Conservation (phyloP, 768 basidiomycete species). For the Suillus spraguei region DNA sequence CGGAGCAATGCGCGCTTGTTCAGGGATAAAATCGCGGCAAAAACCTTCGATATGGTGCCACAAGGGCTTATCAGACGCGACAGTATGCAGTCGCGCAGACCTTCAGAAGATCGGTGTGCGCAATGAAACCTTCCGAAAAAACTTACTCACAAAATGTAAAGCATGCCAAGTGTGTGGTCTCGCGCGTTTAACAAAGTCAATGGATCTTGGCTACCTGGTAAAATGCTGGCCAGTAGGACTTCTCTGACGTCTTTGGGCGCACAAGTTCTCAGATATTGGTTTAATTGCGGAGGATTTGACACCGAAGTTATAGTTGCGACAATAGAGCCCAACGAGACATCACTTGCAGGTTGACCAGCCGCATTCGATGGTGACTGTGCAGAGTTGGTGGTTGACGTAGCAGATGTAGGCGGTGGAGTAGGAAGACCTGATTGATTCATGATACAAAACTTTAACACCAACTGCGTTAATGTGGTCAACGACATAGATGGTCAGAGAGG, state of each 20-base stretch:
- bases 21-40: slow-evolving; percentile 61
- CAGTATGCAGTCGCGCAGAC: slow-evolving; percentile 55
- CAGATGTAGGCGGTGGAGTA: slow-evolving; percentile 23
- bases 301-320: slow-evolving; percentile 49
- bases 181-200: slow-evolving; percentile 56
- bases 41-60: slow-evolving; percentile 53
- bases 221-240: slow-evolving; percentile 50
- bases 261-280: slow-evolving; percentile 46
- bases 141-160: slow-evolving; percentile 71
- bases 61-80: slow-evolving; percentile 41
- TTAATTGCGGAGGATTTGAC: slow-evolving; percentile 39
- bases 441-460: neutral
- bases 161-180: slow-evolving; percentile 61
- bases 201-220: slow-evolving; percentile 70
- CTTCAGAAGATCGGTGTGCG: slow-evolving; percentile 34
- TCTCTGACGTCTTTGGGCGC: slow-evolving; percentile 63
- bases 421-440: slow-evolving; percentile 32
- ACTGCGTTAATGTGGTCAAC: neutral
- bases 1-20: slow-evolving; percentile 65
- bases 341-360: slow-evolving; percentile 16
- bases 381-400: slow-evolving; percentile 18
- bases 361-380: slow-evolving; percentile 17
- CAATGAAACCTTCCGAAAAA: slow-evolving; percentile 3
- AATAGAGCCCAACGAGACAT: slow-evolving; percentile 41
- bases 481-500: neutral